Conservation (phyloP, 2,329 filamentous ascomycete genomes). For the Verticillium zaregamsianum region DNA sequence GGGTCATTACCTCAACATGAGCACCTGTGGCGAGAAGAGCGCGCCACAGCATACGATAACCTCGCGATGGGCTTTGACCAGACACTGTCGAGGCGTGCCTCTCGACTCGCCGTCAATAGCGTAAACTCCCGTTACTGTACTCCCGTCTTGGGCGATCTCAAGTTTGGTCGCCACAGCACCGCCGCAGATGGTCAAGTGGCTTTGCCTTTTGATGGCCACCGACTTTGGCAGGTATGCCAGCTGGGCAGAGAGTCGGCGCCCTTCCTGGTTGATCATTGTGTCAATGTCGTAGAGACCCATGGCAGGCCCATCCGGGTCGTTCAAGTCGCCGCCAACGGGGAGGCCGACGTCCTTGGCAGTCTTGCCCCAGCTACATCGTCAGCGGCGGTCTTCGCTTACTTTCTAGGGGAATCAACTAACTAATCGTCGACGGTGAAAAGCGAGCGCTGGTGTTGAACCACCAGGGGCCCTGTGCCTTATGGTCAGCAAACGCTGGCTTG, state of each 20-base stretch:
- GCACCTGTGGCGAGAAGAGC: conserved; percentile 23
- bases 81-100: conserved; percentile 7
- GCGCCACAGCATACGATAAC: conserved; percentile 25
- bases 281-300: conserved; percentile 24
- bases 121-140: conserved; percentile 19
- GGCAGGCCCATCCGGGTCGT: conserved; percentile 20
- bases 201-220: conserved; percentile 13
- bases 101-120: conserved; percentile 9
- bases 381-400: background rate
- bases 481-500: background rate
- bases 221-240: conserved; percentile 20
- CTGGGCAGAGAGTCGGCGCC: conserved; percentile 19
- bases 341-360: conserved; percentile 21
- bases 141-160: conserved; percentile 13
- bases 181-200: conserved; percentile 23
- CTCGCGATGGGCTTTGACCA: conserved; percentile 21
- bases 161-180: conserved; percentile 22
- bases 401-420: conserved; percentile 4
- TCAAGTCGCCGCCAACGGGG: conserved; percentile 18
- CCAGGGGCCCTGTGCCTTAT: conserved; percentile 10
- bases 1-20: conserved; percentile 17
- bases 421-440: conserved; percentile 12
- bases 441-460: conserved; percentile 8
- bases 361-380: conserved; percentile 14
- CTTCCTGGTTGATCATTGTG: conserved; percentile 18